A percentile compares a stretch with the other conserved stretches of the same genome.
Evolutionary conservation across 176 grass and related monocot species (phyloP).

Genomic region (Carex pumila): DNA sequence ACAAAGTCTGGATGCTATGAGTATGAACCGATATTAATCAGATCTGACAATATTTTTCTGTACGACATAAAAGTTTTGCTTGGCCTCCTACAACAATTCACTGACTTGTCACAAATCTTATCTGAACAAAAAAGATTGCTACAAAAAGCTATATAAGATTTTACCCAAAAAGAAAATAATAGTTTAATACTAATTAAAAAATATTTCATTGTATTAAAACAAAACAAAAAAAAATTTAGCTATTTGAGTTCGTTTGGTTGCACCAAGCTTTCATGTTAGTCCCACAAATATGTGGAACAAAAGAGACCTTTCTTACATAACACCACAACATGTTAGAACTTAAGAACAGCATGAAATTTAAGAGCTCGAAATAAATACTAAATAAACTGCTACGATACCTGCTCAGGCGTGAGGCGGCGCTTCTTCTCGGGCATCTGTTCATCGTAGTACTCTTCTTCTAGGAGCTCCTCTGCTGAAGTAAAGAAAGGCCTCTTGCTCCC

Average conservation of each 20-base stretch:
- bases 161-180: neutral
- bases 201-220: neutral
- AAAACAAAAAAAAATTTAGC: neutral
- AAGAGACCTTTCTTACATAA: neutral
- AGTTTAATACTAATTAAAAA: neutral
- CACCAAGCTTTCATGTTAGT: neutral
- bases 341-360: constrained; percentile 10
- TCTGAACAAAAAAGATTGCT: neutral
- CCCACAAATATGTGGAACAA: neutral
- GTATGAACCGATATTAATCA: neutral
- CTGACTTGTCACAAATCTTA: neutral
- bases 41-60: neutral
- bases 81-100: neutral
- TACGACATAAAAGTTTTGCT: neutral
- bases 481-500: constrained; percentile 83
- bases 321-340: neutral
- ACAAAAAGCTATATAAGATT: neutral
- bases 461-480: constrained; percentile 76
- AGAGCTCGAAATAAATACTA: neutral
- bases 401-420: constrained; percentile 87
- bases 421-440: constrained; percentile 97
- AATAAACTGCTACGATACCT: constrained; percentile 26
- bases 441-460: constrained; percentile 97
- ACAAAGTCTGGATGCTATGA: neutral
- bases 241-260: neutral